Evolutionary conservation across 345 rosid species (phyloP).

Genomic region (Citrus reticulata): DNA sequence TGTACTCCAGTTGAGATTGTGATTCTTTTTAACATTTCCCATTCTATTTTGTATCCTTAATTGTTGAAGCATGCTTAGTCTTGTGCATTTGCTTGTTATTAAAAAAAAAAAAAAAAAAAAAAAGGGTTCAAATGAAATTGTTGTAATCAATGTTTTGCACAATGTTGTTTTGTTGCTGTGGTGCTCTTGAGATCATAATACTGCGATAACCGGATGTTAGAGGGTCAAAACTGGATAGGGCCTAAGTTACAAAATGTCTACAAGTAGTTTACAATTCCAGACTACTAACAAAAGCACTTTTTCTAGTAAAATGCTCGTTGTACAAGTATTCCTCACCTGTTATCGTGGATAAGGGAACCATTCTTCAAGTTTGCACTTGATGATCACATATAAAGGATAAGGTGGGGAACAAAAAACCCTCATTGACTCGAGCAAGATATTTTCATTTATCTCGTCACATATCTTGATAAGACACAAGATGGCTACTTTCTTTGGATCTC

Average conservation of each 20-base stretch:
- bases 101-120: background rate
- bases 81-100: slow-evolving; percentile 20
- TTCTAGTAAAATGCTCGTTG: background rate
- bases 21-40: slow-evolving; percentile 19
- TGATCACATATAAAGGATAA: background rate
- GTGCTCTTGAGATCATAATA: background rate
- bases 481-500: slow-evolving; percentile 43
- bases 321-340: background rate
- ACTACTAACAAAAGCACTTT: too few species aligned
- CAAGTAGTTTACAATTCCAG: background rate
- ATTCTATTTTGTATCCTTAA: slow-evolving; percentile 11
- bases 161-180: background rate
- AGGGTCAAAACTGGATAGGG: too few species aligned
- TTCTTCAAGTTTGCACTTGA: background rate
- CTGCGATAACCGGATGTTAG: background rate
- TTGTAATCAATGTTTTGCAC: slow-evolving; percentile 26
- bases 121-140: slow-evolving; percentile 6
- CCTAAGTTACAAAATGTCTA: background rate
- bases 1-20: slow-evolving; percentile 22
- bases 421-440: background rate
- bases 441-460: background rate
- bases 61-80: slow-evolving; percentile 18
- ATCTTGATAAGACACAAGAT: slow-evolving; percentile 3
- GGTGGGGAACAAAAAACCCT: slow-evolving; percentile 12
- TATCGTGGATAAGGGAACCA: background rate